A percentile compares a stretch with the other conserved stretches of the same genome.
Evolutionary conservation across 192 early-diverging fungal species (phyloP).

Genomic region (Coemansia asiatica): DNA sequence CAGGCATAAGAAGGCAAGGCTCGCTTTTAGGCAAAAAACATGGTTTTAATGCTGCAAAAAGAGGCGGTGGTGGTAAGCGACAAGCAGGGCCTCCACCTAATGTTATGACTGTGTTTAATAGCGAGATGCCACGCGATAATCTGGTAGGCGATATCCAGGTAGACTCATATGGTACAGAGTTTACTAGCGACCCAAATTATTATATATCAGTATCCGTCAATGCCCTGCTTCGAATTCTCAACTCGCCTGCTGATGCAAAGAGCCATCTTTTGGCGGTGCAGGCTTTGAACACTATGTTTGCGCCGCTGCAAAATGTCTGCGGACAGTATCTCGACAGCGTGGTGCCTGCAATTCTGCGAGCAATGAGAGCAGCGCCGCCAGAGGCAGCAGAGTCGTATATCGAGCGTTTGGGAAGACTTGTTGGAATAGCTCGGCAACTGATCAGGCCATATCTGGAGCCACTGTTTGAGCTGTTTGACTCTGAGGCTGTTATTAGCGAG

Average conservation of each 20-base stretch:
- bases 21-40: conserved; percentile 3
- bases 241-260: conserved; percentile 74
- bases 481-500: conserved; percentile 66
- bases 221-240: conserved; percentile 83
- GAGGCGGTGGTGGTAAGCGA: background rate
- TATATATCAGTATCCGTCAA: conserved; percentile 89
- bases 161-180: conserved; percentile 14
- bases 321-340: conserved; percentile 50
- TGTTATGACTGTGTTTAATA: conserved; percentile 21
- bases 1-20: conserved; percentile 1
- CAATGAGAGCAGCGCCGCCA: conserved; percentile 79
- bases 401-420: conserved; percentile 79
- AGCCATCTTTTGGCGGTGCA: conserved; percentile 86
- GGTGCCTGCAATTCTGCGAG: conserved; percentile 83
- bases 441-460: conserved; percentile 84
- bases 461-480: conserved; percentile 77
- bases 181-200: conserved; percentile 66
- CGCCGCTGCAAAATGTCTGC: conserved; percentile 57
- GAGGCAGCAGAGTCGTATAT: conserved; percentile 88
- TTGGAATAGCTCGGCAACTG: conserved; percentile 82
- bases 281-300: conserved; percentile 93
- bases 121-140: conserved; percentile 7
- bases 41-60: background rate
- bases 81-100: conserved; percentile 19
- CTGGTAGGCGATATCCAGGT: conserved; percentile 21